Evolutionary conservation across 208 protist species (phyloP), one percentile per base, ranked within the genome.

Genomic region (Acanthamoeba rhysodes): DNA sequence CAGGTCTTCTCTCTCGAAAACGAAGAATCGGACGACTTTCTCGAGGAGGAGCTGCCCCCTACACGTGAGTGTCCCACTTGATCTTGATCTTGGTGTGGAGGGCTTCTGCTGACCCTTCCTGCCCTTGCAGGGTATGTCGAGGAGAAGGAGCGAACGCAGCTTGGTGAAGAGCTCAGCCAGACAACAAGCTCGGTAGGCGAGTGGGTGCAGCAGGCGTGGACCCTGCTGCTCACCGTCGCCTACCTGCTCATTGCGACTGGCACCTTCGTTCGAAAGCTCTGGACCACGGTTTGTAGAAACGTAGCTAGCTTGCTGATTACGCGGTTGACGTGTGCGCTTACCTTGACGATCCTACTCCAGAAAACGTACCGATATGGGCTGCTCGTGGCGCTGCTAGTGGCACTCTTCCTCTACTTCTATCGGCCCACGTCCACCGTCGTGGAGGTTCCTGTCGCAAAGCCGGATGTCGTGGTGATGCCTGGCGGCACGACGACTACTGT

Each of bases 121-220:
- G 70, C 20, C 24, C 7, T 29, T 82, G 41, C 72, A 82, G 72
- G 53, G 20, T 27, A 41, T 9, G 34, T 53, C 7, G 72, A 53
- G 37, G 22, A 6, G 29, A 53, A 53, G 37, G 41, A 70, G 16
- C 64, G 4, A 27, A 14, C n/a, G 34, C 3, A 14, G 12, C 34
- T 87, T 1, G 2, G 3, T 7, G 48, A 55, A 27, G 48, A 87
- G 20, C n/a, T 64, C 2, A 32, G 41, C 27, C 41, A 55, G 24
- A 29, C 50, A 6, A 9, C 45, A 24, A n/a, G 48, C n/a, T 64
- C 78, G 8, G 76, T 41, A 48, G 14, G 8, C 8, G 37, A 84
- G 76, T 87, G 78, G 78, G 0, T 87, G 41, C 20, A 32, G 78
- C 78, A 64, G 78, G 50, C 22, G 20, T 87, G 78, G 78, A 64